Evolutionary conservation across 345 rosid species (phyloP).

Genomic region (Bruguiera gymnorhiza): DNA sequence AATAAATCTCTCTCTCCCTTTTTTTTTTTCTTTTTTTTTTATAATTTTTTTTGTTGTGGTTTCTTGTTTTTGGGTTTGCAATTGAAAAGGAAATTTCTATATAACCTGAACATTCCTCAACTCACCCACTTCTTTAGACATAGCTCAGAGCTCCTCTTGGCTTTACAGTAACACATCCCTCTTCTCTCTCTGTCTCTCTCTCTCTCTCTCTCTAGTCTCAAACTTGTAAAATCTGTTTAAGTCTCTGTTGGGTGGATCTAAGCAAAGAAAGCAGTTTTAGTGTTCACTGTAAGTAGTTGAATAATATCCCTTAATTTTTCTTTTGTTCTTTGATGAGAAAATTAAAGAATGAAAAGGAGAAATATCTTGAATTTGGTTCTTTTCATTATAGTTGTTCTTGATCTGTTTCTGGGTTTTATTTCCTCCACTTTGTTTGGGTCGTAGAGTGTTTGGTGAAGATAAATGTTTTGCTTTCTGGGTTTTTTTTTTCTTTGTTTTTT

Average conservation of each 20-base stretch:
- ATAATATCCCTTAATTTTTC: neutral
- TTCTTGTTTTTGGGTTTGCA: too few relatives aligned
- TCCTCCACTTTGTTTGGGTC: too few relatives aligned
- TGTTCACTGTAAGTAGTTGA: slow-evolving; percentile 6
- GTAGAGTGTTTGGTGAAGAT: too few relatives aligned
- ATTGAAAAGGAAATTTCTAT: slow-evolving; percentile 7
- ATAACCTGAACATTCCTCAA: neutral
- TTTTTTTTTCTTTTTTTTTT: too few relatives aligned
- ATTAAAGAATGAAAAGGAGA: neutral
- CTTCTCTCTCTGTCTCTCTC: neutral
- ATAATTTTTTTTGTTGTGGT: too few relatives aligned
- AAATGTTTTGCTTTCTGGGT: neutral
- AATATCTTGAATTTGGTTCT: neutral
- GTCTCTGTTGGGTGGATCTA: slow-evolving; percentile 16
- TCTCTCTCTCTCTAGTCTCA: neutral
- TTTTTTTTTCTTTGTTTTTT: neutral
- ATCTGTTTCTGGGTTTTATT: too few relatives aligned
- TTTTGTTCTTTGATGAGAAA: neutral
- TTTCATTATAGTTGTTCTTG: too few relatives aligned
- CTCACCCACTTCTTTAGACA: neutral
- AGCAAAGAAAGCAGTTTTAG: neutral
- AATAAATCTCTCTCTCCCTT: too few relatives aligned
- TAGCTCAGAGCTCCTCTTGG: neutral
- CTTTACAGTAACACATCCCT: too few relatives aligned
- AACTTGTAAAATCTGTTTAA: neutral